Base-by-base conservation (phyloP, 1,139 yeast genomes). In the Candida mesenterica region DNA sequence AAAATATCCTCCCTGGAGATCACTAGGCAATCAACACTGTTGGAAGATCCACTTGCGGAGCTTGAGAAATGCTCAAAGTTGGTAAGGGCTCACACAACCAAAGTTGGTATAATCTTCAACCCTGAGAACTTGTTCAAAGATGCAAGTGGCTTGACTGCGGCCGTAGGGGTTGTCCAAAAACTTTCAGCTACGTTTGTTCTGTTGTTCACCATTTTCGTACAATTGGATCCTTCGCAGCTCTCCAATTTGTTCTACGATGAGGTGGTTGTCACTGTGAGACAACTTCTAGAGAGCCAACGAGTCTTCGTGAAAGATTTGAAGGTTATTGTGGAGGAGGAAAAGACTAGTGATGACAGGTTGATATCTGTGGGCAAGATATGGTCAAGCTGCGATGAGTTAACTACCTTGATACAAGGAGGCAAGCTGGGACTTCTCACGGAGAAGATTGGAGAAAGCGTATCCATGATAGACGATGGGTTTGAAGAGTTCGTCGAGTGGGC, bases 81-180 rank as follows among this genome's bases (percentile, higher is more conserved):
- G 30, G 65, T 82, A n/a, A 79, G 72, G 55, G 92, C 95, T 1
- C 90, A 85, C 54, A 69, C 83, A 2, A 86, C 95, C 3, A 86
- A 85, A 55, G 67, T 84, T 3, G 95, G 95, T 4, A 77, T 87
- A 27, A 75, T 87, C 1, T 82, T 80, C 58, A 77, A 80, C 47
- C 85, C 89, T 1, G 78, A 78, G 5, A 72, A 55, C 32, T 46
- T 68, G 29, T 67, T 42, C 43, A 58, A 50, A 39, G 72, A 44
- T 49, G 61, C 31, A 4, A 66, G 31, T 7, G 30, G 28, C 19
- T 30, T 28, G 15, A 16, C 60, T 12, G 77, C 87, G 0, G 82
- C 84, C 1, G 69, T 59, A 43, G 64, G 61, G 19, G 80, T 84
- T 24, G 46, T 81, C 8, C 73, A 69, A 40, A 75, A 75, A 28